Evolutionary conservation across 495 filamentous ascomycete species (phyloP), one percentile per base, ranked within the genome.

Genomic region (Penicillium tannophilum): DNA sequence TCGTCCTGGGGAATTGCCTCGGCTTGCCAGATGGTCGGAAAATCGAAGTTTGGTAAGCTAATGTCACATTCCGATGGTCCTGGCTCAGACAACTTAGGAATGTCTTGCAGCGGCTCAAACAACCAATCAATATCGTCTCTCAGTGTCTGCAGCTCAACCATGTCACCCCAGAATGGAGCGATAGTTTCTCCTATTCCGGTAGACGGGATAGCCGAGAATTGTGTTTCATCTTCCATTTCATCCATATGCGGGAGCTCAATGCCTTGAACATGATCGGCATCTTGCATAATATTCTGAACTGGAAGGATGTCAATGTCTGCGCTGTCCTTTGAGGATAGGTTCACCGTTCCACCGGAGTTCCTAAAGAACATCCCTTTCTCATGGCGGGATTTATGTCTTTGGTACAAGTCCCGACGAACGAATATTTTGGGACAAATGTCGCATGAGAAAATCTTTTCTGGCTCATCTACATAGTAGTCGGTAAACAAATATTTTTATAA

Each of bases 321-420:
- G 28, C 28, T 28, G 28, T 28, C 28, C 6, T 28, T 28, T 7
- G 28, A 28, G 3, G 28, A 28, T 5, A 28, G 28, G 28, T 7
- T 28, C 4, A 28, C 28, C 28, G 28, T 28, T 28, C 54, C 44
- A 0, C 54, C 44, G 14, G 28, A 48, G 44, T 49, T 56, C 24
- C 54, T 19, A 39, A 39, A 49, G 6, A 30, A 56, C 44, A 49
- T 56, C 30, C 45, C 45, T 45, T 26, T 48, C 10, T 36, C 54
- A 49, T 56, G 54, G 43, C 54, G 54, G 17, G 8, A 23, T n/a
- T 56, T 24, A 41, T 56, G 54, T 17, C 54, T 20, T n/a, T 41
- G 54, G 7, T 35, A 49, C 10, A 56, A 16, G 48, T 56, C 54
- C 10, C 33, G 24, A 5, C 54, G 54, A 10, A 56, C 54, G 26